These are phyloP conservation scores for Alternaria brassicicola DNA, from an alignment of 2,329 filamentous ascomycete genomes.

Conservation along the genomic window DNA sequence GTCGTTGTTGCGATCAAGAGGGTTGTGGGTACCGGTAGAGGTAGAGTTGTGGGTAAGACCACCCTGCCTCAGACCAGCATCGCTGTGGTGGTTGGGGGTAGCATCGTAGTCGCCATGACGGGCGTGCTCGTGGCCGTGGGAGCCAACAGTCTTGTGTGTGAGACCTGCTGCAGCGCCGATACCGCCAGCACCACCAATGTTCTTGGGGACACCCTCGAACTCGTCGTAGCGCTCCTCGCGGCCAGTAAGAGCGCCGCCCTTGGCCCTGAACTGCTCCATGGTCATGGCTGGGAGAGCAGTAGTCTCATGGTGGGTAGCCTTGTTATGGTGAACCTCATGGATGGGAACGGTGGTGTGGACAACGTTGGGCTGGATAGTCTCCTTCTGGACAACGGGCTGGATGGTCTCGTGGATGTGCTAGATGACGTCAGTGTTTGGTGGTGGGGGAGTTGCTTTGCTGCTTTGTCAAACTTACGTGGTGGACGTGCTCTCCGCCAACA, in stretches of 20 bases:
- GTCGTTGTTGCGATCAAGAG: conserved; percentile 15
- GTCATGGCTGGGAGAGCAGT: conserved; percentile 68
- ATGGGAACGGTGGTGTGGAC: conserved; percentile 75
- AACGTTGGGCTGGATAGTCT: conserved; percentile 69
- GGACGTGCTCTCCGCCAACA: conserved; percentile 66
- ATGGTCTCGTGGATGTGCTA: conserved; percentile 69
- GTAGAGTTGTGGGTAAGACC: not conserved
- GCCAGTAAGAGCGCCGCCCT: conserved; percentile 61
- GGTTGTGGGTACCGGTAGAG: conserved; percentile 4
- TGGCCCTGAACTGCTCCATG: conserved; percentile 66
- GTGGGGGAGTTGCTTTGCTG: not conserved
- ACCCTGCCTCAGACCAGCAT: not conserved
- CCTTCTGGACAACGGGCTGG: conserved; percentile 73
- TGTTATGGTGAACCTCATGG: conserved; percentile 73
- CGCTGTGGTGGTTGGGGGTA: conserved; percentile 10
- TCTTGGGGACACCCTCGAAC: conserved; percentile 66
- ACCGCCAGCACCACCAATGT: conserved; percentile 47
- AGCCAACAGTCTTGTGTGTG: conserved; percentile 21
- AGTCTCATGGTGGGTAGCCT: conserved; percentile 68
- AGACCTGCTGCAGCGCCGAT: conserved; percentile 24
- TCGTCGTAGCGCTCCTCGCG: conserved; percentile 63
- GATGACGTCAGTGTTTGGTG: conserved; percentile 10
- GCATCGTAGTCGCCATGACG: conserved; percentile 28
- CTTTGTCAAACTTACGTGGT: conserved; percentile 54
- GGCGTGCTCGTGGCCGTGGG: conserved; percentile 16